A percentile compares a stretch with the other conserved stretches of the same genome.
phyloP scores from a whole-genome alignment of 176 grass and related monocot species.

The Miscanthus lutarioriparius region DNA sequence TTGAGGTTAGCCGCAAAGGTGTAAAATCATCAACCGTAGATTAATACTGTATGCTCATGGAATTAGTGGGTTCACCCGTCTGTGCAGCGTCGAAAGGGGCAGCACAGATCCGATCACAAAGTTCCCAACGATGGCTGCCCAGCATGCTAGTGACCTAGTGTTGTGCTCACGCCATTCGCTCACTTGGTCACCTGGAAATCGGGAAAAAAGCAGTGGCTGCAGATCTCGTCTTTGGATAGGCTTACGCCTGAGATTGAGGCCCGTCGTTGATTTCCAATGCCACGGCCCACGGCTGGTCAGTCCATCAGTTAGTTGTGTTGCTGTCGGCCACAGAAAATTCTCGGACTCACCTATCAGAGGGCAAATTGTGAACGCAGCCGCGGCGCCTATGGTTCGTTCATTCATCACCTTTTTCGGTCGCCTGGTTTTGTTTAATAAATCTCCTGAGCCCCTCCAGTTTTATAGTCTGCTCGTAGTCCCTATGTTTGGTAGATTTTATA shows the following conservation, averaged over 20 bases:
- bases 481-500: no score
- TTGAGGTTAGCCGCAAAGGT: background rate
- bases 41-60: background rate
- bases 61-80: background rate
- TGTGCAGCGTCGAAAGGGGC: background rate
- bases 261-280: background rate
- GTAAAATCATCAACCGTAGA: background rate
- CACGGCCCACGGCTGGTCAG: background rate
- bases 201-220: background rate
- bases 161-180: background rate
- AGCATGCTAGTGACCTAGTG: background rate
- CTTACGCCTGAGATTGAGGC: background rate
- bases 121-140: background rate
- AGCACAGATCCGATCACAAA: background rate
- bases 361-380: no score
- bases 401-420: no score
- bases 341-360: no score
- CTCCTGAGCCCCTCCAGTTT: no score
- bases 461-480: no score
- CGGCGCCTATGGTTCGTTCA: no score
- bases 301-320: background rate
- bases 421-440: no score
- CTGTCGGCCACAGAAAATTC: background rate
- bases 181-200: background rate
- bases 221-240: background rate